phyloP scores from a whole-genome alignment of 805 yeast species.

The Torulaspora quercuum region DNA sequence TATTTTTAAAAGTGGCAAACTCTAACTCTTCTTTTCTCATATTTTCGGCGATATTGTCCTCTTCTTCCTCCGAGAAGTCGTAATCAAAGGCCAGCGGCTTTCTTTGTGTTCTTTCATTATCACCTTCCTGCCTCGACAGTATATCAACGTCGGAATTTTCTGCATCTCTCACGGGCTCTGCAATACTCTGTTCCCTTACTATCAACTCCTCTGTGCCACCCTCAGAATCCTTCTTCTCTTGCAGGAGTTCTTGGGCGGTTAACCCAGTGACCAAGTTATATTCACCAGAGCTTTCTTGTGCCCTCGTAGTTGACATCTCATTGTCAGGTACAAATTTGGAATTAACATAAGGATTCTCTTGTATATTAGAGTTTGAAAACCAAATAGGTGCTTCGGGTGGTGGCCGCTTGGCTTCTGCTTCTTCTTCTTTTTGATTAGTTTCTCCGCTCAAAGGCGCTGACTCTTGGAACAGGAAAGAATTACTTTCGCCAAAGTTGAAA shows the following conservation, averaged over 20 bases:
- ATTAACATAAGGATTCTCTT: slow-evolving; percentile 21
- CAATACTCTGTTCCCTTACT: slow-evolving; percentile 24
- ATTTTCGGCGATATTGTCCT: slow-evolving; percentile 58
- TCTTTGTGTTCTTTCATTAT: slow-evolving; percentile 3
- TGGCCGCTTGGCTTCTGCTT: slow-evolving; percentile 12
- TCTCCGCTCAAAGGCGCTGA: neutral
- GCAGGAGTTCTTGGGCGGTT: slow-evolving; percentile 19
- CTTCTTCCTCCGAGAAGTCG: slow-evolving; percentile 76
- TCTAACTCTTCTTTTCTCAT: slow-evolving; percentile 69
- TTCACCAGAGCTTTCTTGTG: slow-evolving; percentile 10
- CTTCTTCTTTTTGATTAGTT: neutral
- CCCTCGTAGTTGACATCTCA: slow-evolving; percentile 20
- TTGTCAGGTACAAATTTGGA: slow-evolving; percentile 25
- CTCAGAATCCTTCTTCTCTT: slow-evolving; percentile 2
- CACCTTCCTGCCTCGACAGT: neutral
- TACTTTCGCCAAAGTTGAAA: slow-evolving; percentile 10
- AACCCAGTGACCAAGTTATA: slow-evolving; percentile 22
- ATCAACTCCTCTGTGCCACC: slow-evolving; percentile 11
- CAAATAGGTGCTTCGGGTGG: slow-evolving; percentile 33
- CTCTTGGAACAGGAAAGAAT: slow-evolving; percentile 25
- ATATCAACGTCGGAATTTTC: neutral
- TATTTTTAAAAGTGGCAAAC: slow-evolving; percentile 52
- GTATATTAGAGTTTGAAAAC: slow-evolving; percentile 23
- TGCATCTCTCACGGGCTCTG: neutral
- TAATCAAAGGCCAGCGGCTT: slow-evolving; percentile 44